A percentile compares a stretch with the other conserved stretches of the same genome.
Conservation (phyloP, 1,284 basidiomycete species). For the Ustilago sp. region DNA sequence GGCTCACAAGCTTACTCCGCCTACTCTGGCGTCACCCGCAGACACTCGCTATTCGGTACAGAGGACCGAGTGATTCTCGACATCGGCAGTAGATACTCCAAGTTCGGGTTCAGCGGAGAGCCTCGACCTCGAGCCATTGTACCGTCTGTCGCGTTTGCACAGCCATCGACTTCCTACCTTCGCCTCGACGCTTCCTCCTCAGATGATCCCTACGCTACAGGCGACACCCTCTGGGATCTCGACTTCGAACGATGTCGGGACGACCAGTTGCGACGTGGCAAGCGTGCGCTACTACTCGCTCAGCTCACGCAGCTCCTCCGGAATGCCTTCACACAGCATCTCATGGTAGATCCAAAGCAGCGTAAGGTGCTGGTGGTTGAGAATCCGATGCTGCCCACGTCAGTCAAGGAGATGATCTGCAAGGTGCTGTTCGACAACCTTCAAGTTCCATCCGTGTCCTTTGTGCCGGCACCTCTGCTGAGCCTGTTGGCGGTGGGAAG, state of each 20-base stretch:
- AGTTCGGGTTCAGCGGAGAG: constrained; percentile 64
- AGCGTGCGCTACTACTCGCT: constrained; percentile 46
- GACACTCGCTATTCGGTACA: constrained; percentile 57
- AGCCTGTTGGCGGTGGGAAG: constrained; percentile 85
- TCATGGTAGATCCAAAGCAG: constrained; percentile 91
- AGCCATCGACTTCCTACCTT: constrained; percentile 38
- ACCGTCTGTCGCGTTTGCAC: constrained; percentile 68
- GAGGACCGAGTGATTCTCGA: constrained; percentile 64
- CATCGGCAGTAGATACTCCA: constrained; percentile 59
- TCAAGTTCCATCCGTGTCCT: constrained; percentile 91
- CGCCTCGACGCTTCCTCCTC: constrained; percentile 13
- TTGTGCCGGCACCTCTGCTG: constrained; percentile 79
- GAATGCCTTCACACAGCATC: constrained; percentile 72
- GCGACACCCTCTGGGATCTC: constrained; percentile 60
- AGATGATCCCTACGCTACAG: constrained; percentile 25
- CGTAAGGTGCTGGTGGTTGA: constrained; percentile 92
- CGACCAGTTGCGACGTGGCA: constrained; percentile 45
- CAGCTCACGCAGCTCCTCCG: constrained; percentile 55
- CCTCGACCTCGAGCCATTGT: constrained; percentile 60
- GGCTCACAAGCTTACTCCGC: constrained; percentile 23
- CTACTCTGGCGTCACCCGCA: constrained; percentile 38
- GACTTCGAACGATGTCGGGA: constrained; percentile 47
- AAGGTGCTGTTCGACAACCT: constrained; percentile 88
- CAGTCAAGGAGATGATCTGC: constrained; percentile 88
- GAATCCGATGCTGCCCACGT: constrained; percentile 84